These are phyloP conservation scores for Diaporthe longicolla DNA, from an alignment of 2,329 filamentous ascomycete genomes.

Conservation along the genomic window DNA sequence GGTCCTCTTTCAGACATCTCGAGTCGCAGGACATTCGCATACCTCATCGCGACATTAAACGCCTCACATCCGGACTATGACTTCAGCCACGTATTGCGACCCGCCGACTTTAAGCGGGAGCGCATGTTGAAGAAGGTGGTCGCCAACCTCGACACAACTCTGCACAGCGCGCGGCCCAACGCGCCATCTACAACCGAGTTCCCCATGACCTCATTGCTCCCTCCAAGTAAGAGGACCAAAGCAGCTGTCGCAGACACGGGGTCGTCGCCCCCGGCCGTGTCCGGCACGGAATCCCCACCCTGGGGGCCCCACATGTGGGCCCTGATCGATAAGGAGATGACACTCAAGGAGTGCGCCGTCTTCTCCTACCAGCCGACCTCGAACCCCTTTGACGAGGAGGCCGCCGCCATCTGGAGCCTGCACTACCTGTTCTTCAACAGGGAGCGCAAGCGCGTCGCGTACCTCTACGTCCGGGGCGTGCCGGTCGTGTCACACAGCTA, in stretches of 20 bases:
- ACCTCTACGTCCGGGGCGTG: conserved; percentile 92
- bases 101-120: conserved; percentile 91
- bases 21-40: conserved; percentile 92
- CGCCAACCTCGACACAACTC: conserved; percentile 86
- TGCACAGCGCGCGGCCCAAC: conserved; percentile 84
- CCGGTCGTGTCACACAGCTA: conserved; percentile 76
- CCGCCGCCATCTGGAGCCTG: conserved; percentile 93
- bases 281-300: conserved; percentile 58
- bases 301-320: conserved; percentile 96
- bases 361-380: conserved; percentile 92
- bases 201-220: conserved; percentile 58
- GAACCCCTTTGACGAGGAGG: conserved; percentile 91
- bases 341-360: conserved; percentile 86
- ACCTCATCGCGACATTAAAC: conserved; percentile 95
- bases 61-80: conserved; percentile 97
- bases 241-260: conserved; percentile 53
- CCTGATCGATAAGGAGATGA: conserved; percentile 95
- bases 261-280: conserved; percentile 59
- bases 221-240: conserved; percentile 55
- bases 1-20: conserved; percentile 90
- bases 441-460: conserved; percentile 89
- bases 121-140: conserved; percentile 85
- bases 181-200: conserved; percentile 60
- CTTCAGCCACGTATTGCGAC: conserved; percentile 92
- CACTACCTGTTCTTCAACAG: conserved; percentile 99